These are phyloP conservation scores for Sordariomycetes sp. DNA, from an alignment of 2,329 filamentous ascomycete genomes.

Conservation along the genomic window DNA sequence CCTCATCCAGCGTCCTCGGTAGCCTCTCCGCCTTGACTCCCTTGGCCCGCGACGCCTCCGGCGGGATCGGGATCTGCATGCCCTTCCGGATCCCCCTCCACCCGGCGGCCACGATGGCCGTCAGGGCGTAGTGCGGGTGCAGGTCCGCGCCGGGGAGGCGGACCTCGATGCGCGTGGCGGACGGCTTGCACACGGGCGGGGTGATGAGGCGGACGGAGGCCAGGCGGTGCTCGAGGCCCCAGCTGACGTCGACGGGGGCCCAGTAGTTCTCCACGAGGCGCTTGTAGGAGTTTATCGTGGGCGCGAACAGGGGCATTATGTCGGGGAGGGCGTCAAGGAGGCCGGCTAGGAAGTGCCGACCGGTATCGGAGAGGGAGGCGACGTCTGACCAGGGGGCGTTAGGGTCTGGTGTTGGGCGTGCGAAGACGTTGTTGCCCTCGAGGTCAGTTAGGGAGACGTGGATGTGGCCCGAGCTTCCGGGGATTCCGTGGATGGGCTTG, in stretches of 20 bases:
- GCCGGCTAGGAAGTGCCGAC: constrained; percentile 87
- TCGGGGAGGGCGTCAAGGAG: constrained; percentile 81
- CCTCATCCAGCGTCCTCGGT: constrained; percentile 78
- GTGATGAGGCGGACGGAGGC: constrained; percentile 84
- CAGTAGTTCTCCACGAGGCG: constrained; percentile 97
- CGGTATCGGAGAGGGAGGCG: constrained; percentile 72
- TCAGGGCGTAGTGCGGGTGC: constrained; percentile 79
- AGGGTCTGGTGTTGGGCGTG: constrained; percentile 59
- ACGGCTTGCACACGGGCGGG: constrained; percentile 72
- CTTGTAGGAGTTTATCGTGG: constrained; percentile 97
- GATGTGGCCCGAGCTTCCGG: constrained; percentile 92
- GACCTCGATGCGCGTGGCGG: constrained; percentile 84
- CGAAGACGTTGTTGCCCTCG: constrained; percentile 76
- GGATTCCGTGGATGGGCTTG: constrained; percentile 81
- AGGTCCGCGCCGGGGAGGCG: constrained; percentile 90
- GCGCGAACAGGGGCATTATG: constrained; percentile 89
- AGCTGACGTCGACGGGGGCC: constrained; percentile 94
- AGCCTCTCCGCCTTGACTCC: constrained; percentile 58
- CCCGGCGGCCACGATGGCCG: constrained; percentile 77
- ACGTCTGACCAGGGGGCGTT: constrained; percentile 66
- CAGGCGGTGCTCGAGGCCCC: constrained; percentile 90
- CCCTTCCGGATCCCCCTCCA: constrained; percentile 92
- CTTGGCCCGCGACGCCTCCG: constrained; percentile 74
- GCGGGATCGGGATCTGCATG: constrained; percentile 69
- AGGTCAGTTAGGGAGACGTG: constrained; percentile 81